These are phyloP conservation scores for Delitschia confertaspora DNA, from an alignment of 495 filamentous ascomycete genomes.

Conservation along the genomic window DNA sequence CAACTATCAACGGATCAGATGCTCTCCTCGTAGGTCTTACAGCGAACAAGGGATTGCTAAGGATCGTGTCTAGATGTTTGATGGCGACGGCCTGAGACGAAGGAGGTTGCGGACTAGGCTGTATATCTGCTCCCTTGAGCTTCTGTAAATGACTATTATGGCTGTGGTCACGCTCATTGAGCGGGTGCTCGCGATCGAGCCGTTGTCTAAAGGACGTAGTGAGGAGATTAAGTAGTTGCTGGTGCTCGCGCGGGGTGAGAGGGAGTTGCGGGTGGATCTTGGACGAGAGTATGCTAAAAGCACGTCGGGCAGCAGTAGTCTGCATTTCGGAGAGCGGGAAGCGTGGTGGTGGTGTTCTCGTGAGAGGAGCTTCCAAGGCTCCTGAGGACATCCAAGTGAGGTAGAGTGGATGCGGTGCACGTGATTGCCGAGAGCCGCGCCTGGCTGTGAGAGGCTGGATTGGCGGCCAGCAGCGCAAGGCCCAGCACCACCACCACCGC, in stretches of 20 bases:
- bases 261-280: conserved; percentile 66
- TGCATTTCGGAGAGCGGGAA: conserved; percentile 21
- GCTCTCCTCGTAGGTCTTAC: conserved; percentile 4
- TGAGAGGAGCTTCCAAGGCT: no score
- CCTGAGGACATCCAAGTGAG: no score
- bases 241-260: conserved; percentile 53
- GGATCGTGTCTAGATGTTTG: conserved; percentile 53
- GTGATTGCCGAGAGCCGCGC: no score
- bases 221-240: conserved; percentile 58
- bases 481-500: no score
- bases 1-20: conserved; percentile 1
- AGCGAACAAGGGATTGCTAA: conserved; percentile 60
- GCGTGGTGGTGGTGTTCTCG: not conserved
- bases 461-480: no score
- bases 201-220: conserved; percentile 69
- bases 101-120: not conserved
- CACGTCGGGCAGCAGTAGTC: conserved; percentile 15
- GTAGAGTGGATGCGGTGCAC: no score
- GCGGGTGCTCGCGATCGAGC: conserved; percentile 55
- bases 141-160: conserved; percentile 5
- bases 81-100: conserved; percentile 35
- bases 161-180: conserved; percentile 1
- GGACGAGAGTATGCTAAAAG: conserved; percentile 24
- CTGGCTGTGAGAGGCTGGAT: no score
- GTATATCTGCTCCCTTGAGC: not conserved